Percentiles rank a stretch among this genome's conserved stretches.
phyloP scores from a whole-genome alignment of 805 yeast species.

The Candida anglica region DNA sequence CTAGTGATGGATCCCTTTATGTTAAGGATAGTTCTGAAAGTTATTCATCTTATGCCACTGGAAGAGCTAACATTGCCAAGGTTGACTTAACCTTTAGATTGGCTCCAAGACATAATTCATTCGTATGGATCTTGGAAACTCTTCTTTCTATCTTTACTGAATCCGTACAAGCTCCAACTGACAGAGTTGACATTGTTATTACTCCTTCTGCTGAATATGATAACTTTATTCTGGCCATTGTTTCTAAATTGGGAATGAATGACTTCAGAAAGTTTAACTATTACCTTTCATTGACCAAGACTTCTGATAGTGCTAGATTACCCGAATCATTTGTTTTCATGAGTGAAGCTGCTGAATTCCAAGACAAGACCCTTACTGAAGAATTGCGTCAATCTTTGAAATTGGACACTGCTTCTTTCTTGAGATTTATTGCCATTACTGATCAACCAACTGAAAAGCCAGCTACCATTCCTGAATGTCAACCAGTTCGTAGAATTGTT shows the following conservation, averaged over 20 bases:
- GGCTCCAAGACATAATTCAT: slow-evolving; percentile 75
- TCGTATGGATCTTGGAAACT: slow-evolving; percentile 63
- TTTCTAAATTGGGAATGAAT: slow-evolving; percentile 80
- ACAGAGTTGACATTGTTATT: slow-evolving; percentile 60
- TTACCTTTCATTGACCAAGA: slow-evolving; percentile 79
- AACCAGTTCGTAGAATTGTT: slow-evolving; percentile 49
- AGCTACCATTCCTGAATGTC: slow-evolving; percentile 48
- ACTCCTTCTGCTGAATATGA: slow-evolving; percentile 53
- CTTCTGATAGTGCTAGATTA: slow-evolving; percentile 65
- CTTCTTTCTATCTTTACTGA: slow-evolving; percentile 55
- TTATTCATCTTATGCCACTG: slow-evolving; percentile 78
- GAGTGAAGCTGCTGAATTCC: slow-evolving; percentile 85
- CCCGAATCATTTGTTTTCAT: slow-evolving; percentile 79
- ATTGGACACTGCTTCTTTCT: slow-evolving; percentile 42
- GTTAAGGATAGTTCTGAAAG: slow-evolving; percentile 62
- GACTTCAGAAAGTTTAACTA: slow-evolving; percentile 71
- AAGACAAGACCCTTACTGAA: slow-evolving; percentile 54
- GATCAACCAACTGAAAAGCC: slow-evolving; percentile 83
- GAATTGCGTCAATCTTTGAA: slow-evolving; percentile 36
- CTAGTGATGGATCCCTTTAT: slow-evolving; percentile 35
- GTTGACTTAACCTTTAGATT: slow-evolving; percentile 60
- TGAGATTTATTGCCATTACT: slow-evolving; percentile 73
- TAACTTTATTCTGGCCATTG: slow-evolving; percentile 78
- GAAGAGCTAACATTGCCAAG: slow-evolving; percentile 72
- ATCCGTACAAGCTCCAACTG: slow-evolving; percentile 51